Percentiles rank a stretch among this genome's conserved stretches.
These are phyloP conservation scores for Truncatella angustata DNA, from an alignment of 2,329 filamentous ascomycete species.

Conservation along the genomic window DNA sequence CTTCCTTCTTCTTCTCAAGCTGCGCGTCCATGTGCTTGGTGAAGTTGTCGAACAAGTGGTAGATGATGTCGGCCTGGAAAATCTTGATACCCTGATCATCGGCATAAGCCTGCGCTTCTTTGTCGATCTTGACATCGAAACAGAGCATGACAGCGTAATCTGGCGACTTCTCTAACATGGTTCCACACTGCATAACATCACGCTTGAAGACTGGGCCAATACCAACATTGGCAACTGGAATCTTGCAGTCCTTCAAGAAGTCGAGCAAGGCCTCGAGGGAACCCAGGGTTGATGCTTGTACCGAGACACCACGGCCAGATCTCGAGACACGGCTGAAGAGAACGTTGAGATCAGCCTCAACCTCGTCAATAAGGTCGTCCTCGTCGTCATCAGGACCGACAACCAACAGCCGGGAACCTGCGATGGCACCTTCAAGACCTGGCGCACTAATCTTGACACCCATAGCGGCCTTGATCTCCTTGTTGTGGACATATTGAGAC, in stretches of 20 bases:
- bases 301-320: conserved; percentile 89
- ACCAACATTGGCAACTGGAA: conserved; percentile 94
- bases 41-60: conserved; percentile 96
- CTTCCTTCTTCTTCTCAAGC: conserved; percentile 89
- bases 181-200: conserved; percentile 91
- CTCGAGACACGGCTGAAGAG: conserved; percentile 90
- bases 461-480: conserved; percentile 96
- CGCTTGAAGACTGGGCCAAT: conserved; percentile 98
- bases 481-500: conserved; percentile 96
- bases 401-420: conserved; percentile 90
- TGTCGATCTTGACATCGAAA: conserved; percentile 99
- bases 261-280: conserved; percentile 94
- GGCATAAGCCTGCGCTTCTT: conserved; percentile 87
- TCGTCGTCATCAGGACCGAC: conserved; percentile 95
- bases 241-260: conserved; percentile 94
- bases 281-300: conserved; percentile 95
- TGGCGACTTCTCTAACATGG: conserved; percentile 93
- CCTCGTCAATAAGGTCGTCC: conserved; percentile 93
- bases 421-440: conserved; percentile 92
- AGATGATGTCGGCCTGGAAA: conserved; percentile 98
- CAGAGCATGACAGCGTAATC: conserved; percentile 99
- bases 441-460: conserved; percentile 99
- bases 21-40: conserved; percentile 90
- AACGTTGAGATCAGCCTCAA: conserved; percentile 90
- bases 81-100: conserved; percentile 95